Conservation (phyloP, 345 rosid genomes). For the Eutrema japonicum region DNA sequence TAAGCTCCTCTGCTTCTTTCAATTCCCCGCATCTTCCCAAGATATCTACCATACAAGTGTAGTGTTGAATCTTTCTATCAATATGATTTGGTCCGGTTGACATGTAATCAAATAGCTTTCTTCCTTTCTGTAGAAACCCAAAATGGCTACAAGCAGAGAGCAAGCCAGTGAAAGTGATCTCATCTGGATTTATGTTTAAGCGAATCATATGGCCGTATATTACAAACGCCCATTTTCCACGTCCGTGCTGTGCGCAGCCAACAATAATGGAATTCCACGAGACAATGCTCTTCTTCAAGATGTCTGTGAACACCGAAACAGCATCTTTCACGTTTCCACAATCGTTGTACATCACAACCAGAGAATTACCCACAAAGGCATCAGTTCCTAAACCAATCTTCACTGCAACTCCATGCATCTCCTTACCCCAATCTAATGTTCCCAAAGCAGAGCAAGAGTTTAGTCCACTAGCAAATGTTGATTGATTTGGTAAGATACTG, state of each 20-base stretch:
- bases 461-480: slow-evolving; percentile 68
- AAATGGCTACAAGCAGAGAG: slow-evolving; percentile 82
- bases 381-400: slow-evolving; percentile 64
- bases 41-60: slow-evolving; percentile 75
- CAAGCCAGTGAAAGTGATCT: slow-evolving; percentile 78
- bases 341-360: slow-evolving; percentile 58
- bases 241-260: slow-evolving; percentile 77
- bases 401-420: slow-evolving; percentile 57
- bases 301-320: slow-evolving; percentile 49
- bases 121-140: slow-evolving; percentile 67
- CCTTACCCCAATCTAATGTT: slow-evolving; percentile 66
- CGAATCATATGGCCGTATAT: slow-evolving; percentile 66
- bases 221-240: slow-evolving; percentile 53
- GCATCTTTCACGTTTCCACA: slow-evolving; percentile 60
- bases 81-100: slow-evolving; percentile 40
- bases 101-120: slow-evolving; percentile 58
- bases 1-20: slow-evolving; percentile 68
- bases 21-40: slow-evolving; percentile 67
- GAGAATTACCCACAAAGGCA: slow-evolving; percentile 69
- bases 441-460: slow-evolving; percentile 69
- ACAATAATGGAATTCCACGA: slow-evolving; percentile 74
- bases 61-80: slow-evolving; percentile 57
- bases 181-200: slow-evolving; percentile 57
- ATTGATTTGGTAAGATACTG: slow-evolving; percentile 64
- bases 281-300: slow-evolving; percentile 54